Evolutionary conservation across 2,329 filamentous ascomycete species (phyloP).

Genomic region (Epichloe festucae): DNA sequence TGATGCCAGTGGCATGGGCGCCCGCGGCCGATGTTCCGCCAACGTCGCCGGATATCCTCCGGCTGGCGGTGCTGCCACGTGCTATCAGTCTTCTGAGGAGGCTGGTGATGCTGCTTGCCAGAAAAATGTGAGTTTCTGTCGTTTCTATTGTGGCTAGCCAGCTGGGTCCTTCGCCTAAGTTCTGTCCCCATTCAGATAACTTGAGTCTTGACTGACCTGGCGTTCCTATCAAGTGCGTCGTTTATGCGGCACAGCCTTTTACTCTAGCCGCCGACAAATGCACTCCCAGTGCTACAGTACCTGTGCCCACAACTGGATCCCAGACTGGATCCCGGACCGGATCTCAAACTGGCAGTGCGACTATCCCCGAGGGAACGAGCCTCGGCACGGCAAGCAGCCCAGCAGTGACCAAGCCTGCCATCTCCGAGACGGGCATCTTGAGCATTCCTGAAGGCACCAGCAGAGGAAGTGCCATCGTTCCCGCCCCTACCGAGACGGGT

Average conservation of each 20-base stretch:
- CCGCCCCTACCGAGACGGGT: slow-evolving; percentile 1
- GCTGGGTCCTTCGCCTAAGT: too few relatives aligned
- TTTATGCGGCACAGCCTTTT: slow-evolving; percentile 27
- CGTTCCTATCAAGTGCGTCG: slow-evolving; percentile 23
- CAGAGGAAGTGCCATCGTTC: background rate
- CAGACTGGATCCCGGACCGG: background rate
- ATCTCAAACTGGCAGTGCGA: background rate
- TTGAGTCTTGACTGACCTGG: background rate
- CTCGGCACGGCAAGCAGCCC: background rate
- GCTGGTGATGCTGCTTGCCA: slow-evolving; percentile 33
- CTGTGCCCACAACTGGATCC: background rate
- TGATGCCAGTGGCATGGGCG: slow-evolving; percentile 22
- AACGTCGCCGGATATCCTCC: slow-evolving; percentile 31
- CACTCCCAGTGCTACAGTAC: slow-evolving; percentile 16
- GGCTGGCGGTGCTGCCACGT: slow-evolving; percentile 22
- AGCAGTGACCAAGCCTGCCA: background rate
- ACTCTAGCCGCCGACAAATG: slow-evolving; percentile 24
- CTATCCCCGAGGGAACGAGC: background rate
- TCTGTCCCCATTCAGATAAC: background rate
- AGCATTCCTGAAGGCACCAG: slow-evolving; percentile 6
- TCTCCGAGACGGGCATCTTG: slow-evolving; percentile 2
- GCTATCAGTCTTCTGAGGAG: slow-evolving; percentile 25
- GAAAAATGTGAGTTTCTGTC: slow-evolving; percentile 26
- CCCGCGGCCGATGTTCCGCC: slow-evolving; percentile 29
- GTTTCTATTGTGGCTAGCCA: background rate